phyloP scores from a whole-genome alignment of 176 grass and related monocot genomes.

The Ensete ventricosum region DNA sequence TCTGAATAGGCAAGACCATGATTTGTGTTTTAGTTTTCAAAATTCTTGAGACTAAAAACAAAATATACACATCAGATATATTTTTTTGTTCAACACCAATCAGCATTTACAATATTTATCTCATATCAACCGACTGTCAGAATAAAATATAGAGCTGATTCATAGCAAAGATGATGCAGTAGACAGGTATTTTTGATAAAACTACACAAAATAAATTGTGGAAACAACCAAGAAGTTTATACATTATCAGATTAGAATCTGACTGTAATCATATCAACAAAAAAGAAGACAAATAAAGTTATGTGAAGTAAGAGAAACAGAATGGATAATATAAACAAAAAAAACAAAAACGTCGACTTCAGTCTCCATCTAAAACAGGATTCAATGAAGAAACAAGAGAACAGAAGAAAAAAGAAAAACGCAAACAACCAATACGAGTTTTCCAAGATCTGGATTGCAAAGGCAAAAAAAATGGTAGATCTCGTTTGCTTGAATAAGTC shows the following conservation, averaged over 20 bases:
- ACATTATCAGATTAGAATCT: no score
- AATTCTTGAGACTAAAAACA: not conserved
- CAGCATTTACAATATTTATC: not conserved
- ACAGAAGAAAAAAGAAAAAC: not conserved
- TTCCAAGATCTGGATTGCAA: not conserved
- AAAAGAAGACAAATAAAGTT: not conserved
- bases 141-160: not conserved
- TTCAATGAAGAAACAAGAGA: no score
- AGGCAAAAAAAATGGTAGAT: not conserved
- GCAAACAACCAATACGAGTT: not conserved
- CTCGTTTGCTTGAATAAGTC: not conserved
- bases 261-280: not conserved
- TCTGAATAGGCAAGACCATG: no score
- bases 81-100: not conserved
- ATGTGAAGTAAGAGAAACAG: not conserved
- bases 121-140: not conserved
- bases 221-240: no score
- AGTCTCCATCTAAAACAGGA: no score
- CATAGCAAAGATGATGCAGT: not conserved
- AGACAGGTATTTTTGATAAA: not conserved
- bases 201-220: not conserved
- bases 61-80: not conserved
- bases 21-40: no score
- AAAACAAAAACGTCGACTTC: no score
- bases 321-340: not conserved